These are phyloP conservation scores for Lachnellula hyalina DNA, from an alignment of 2,329 filamentous ascomycete genomes.

Conservation along the genomic window DNA sequence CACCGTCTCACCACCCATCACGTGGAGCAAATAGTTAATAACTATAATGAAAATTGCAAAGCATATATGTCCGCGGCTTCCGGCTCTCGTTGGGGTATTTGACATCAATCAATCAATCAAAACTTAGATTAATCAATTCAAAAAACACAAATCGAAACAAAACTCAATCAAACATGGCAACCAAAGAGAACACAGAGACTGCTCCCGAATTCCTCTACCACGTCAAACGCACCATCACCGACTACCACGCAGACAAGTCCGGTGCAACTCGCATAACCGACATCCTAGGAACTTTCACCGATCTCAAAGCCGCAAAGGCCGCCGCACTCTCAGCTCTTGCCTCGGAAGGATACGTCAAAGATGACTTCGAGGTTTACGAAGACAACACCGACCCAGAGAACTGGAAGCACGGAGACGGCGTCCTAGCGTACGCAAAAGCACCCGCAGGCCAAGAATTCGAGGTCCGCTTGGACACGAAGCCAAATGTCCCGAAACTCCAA, in stretches of 20 bases:
- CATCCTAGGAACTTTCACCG: constrained; percentile 37
- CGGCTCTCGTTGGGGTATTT: background rate
- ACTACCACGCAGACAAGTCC: constrained; percentile 13
- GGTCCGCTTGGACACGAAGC: constrained; percentile 34
- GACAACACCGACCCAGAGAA: constrained; percentile 8
- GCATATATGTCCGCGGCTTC: background rate
- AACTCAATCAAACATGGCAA: background rate
- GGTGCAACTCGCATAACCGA: constrained; percentile 25
- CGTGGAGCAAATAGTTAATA: background rate
- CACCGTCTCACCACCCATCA: background rate
- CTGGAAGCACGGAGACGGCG: constrained; percentile 37
- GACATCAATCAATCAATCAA: background rate
- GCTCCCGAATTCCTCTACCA: constrained; percentile 17
- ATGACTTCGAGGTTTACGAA: constrained; percentile 35
- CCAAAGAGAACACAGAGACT: constrained; percentile 4
- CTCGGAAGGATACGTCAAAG: constrained; percentile 33
- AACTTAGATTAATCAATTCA: background rate
- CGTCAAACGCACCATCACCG: constrained; percentile 20
- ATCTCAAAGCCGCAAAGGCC: constrained; percentile 34
- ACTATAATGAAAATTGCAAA: background rate
- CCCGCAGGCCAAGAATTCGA: constrained; percentile 35
- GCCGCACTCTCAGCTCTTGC: constrained; percentile 32
- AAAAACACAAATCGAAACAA: background rate
- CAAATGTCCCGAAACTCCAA: constrained; percentile 32
- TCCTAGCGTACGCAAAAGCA: constrained; percentile 35